Percentiles rank a stretch among this genome's conserved stretches.
These are phyloP conservation scores for Centrapalus pauciflorus DNA, from an alignment of 129 eudicot species.

Conservation along the genomic window DNA sequence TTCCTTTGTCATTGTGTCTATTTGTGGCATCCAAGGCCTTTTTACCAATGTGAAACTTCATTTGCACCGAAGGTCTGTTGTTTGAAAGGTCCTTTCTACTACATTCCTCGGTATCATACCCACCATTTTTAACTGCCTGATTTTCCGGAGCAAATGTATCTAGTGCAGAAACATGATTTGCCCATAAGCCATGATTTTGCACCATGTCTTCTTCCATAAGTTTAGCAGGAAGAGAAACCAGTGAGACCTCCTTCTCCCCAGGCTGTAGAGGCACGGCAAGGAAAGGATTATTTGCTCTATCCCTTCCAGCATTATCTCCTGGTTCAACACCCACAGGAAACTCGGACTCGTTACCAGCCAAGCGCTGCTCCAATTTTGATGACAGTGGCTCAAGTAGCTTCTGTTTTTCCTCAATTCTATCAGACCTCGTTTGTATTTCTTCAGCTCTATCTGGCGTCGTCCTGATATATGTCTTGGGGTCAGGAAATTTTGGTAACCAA, in stretches of 20 bases:
- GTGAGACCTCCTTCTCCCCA: conserved; percentile 62
- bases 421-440: conserved; percentile 11
- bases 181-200: conserved; percentile 14
- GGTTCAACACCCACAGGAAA: conserved; percentile 26
- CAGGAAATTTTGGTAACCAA: conserved; percentile 80
- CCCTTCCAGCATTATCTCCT: conserved; percentile 29
- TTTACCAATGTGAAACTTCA: conserved; percentile 40
- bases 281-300: conserved; percentile 45
- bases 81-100: conserved; percentile 24
- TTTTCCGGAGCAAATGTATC: conserved; percentile 35
- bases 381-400: conserved; percentile 26
- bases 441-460: conserved; percentile 12
- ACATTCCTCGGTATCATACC: conserved; percentile 28
- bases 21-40: conserved; percentile 22
- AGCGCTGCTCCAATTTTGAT: conserved; percentile 27
- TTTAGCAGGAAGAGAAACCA: conserved; percentile 41
- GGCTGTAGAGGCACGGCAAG: conserved; percentile 52
- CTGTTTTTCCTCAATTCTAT: conserved; percentile 26
- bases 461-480: conserved; percentile 25
- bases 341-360: conserved; percentile 41
- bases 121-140: conserved; percentile 18
- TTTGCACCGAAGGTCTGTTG: conserved; percentile 39
- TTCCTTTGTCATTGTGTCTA: conserved; percentile 23
- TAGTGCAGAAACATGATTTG: conserved; percentile 37
- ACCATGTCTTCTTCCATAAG: conserved; percentile 30